A percentile compares a stretch with the other conserved stretches of the same genome.
These are phyloP conservation scores for Apiospora arundinis DNA, from an alignment of 2,329 filamentous ascomycete species.

Conservation along the genomic window DNA sequence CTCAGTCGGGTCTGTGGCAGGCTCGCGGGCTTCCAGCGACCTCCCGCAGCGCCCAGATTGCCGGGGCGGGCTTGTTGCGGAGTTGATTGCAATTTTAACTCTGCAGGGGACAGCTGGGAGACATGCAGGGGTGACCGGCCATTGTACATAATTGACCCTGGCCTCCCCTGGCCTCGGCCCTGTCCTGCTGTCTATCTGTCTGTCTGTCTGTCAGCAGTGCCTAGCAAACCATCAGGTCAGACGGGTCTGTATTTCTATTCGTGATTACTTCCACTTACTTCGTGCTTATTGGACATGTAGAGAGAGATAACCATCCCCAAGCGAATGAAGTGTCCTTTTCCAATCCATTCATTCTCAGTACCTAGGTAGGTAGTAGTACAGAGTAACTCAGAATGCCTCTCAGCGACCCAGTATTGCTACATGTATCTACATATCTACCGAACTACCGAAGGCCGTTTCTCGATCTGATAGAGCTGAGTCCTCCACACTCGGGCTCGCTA, in stretches of 20 bases:
- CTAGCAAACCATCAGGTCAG: background rate
- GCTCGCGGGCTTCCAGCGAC: slow-evolving; percentile 26
- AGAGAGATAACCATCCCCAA: too few species aligned
- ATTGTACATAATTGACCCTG: background rate
- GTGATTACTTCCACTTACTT: background rate
- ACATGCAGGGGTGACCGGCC: background rate
- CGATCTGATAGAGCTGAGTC: background rate
- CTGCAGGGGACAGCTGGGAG: slow-evolving; percentile 24
- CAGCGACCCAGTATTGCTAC: background rate
- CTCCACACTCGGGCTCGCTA: background rate
- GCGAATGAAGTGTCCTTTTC: too few species aligned
- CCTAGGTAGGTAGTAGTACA: too few species aligned
- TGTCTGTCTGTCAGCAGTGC: background rate
- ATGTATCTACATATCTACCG: too few species aligned
- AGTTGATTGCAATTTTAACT: slow-evolving; percentile 21
- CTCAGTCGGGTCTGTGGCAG: slow-evolving; percentile 26
- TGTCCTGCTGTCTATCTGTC: too few species aligned
- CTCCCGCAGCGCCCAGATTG: slow-evolving; percentile 21
- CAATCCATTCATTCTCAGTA: too few species aligned
- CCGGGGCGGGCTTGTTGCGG: slow-evolving; percentile 21
- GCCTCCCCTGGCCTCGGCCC: slow-evolving; percentile 11
- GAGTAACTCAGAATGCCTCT: background rate
- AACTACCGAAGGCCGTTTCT: background rate
- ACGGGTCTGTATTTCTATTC: too few species aligned
- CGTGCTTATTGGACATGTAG: background rate